These are phyloP conservation scores for Daldinia caldariorum DNA, from an alignment of 495 filamentous ascomycete genomes.

Conservation along the genomic window DNA sequence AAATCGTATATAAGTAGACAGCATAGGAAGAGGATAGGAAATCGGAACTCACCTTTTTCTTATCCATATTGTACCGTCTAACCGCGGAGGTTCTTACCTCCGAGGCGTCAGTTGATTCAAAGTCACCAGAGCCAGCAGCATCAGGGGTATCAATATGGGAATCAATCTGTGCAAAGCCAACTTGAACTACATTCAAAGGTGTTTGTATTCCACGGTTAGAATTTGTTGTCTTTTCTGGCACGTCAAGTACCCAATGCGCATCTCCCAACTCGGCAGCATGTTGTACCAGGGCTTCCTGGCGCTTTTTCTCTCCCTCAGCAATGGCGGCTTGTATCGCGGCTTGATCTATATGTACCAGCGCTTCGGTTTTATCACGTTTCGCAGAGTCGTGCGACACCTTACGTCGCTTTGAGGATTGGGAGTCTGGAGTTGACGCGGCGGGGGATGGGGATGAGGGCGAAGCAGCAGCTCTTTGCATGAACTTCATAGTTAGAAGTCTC, in stretches of 20 bases:
- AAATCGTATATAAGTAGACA: neutral
- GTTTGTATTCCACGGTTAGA: conserved; percentile 38
- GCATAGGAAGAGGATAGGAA: no score
- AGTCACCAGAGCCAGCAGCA: conserved; percentile 42
- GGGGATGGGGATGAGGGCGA: conserved; percentile 57
- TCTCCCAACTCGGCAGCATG: conserved; percentile 81
- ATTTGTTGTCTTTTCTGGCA: conserved; percentile 28
- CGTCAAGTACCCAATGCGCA: conserved; percentile 83
- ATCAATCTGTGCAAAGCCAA: conserved; percentile 62
- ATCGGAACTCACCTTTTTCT: conserved; percentile 47
- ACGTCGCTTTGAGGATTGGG: conserved; percentile 63
- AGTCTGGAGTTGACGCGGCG: conserved; percentile 51
- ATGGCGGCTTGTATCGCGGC: conserved; percentile 72
- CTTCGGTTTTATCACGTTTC: conserved; percentile 38
- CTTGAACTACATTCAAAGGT: conserved; percentile 57
- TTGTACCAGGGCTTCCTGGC: conserved; percentile 72
- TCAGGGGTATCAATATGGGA: conserved; percentile 57
- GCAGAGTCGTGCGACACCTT: conserved; percentile 50
- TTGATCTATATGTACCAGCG: conserved; percentile 53
- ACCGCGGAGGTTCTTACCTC: conserved; percentile 39
- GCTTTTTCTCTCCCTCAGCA: conserved; percentile 78
- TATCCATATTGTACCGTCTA: conserved; percentile 57
- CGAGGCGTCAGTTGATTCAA: conserved; percentile 45
- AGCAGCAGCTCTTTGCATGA: conserved; percentile 93
- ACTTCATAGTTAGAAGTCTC: conserved; percentile 94